Evolutionary conservation across 441 rosid genomes (phyloP).

Genomic region (Hura crepitans): DNA sequence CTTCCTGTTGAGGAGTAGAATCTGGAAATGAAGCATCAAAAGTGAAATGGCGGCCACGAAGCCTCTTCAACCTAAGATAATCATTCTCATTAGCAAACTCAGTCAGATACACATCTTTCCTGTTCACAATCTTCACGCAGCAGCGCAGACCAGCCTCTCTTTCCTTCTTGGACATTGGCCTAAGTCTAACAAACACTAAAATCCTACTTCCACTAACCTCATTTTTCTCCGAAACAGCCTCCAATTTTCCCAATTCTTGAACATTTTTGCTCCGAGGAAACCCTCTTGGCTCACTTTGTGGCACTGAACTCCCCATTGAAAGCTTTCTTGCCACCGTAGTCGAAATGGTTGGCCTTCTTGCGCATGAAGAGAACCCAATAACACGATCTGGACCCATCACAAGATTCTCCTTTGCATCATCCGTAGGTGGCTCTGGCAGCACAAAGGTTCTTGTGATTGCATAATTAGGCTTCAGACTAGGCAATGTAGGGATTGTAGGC

Average conservation of each 20-base stretch:
- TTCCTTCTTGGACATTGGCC: slow-evolving; percentile 92
- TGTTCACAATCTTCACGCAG: slow-evolving; percentile 74
- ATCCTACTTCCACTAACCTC: slow-evolving; percentile 45
- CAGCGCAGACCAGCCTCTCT: slow-evolving; percentile 73
- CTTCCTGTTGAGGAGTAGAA: slow-evolving; percentile 68
- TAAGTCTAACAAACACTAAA: slow-evolving; percentile 80
- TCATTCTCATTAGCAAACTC: slow-evolving; percentile 79
- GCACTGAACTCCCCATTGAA: slow-evolving; percentile 43
- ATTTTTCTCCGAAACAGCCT: slow-evolving; percentile 30
- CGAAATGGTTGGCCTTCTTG: slow-evolving; percentile 37
- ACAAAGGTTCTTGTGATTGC: slow-evolving; percentile 43
- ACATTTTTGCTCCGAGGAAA: slow-evolving; percentile 24
- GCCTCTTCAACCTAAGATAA: slow-evolving; percentile 81
- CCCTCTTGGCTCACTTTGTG: slow-evolving; percentile 34
- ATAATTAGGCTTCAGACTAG: slow-evolving; percentile 29
- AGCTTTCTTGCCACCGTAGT: slow-evolving; percentile 61
- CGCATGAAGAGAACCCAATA: slow-evolving; percentile 47
- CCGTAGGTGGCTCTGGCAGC: slow-evolving; percentile 42
- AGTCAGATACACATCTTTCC: slow-evolving; percentile 76
- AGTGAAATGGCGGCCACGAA: slow-evolving; percentile 78
- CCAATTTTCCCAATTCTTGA: slow-evolving; percentile 44
- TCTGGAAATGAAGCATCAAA: slow-evolving; percentile 86
- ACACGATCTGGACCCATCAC: slow-evolving; percentile 47
- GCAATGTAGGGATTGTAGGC: slow-evolving; percentile 17
- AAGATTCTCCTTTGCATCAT: slow-evolving; percentile 62